These are phyloP conservation scores for Pharnaceum exiguum DNA, from an alignment of 148 eudicot species.

Conservation along the genomic window DNA sequence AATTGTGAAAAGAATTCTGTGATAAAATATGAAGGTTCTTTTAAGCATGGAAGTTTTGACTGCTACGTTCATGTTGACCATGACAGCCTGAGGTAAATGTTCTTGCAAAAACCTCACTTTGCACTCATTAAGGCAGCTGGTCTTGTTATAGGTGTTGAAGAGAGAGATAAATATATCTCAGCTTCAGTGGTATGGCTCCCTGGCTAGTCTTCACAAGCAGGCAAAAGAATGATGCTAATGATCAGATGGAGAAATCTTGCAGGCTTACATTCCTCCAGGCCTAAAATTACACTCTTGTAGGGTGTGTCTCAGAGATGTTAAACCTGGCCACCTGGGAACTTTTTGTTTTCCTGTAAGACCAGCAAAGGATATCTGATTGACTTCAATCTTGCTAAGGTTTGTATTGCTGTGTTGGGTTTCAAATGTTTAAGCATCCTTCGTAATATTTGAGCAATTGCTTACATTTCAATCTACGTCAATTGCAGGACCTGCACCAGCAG, in stretches of 20 bases:
- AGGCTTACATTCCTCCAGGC: background rate
- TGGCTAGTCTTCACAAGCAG: slow-evolving; percentile 84
- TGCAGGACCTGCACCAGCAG: slow-evolving; percentile 72
- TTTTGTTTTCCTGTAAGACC: slow-evolving; percentile 65
- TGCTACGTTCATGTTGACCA: slow-evolving; percentile 92
- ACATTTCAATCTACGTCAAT: slow-evolving; percentile 10
- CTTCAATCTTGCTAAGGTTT: slow-evolving; percentile 92
- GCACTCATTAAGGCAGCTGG: background rate
- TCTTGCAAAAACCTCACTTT: too few species aligned
- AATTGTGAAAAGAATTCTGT: slow-evolving; percentile 68
- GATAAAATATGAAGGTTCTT: slow-evolving; percentile 65
- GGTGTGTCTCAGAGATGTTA: slow-evolving; percentile 92
- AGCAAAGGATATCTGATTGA: slow-evolving; percentile 77
- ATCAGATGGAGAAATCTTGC: background rate
- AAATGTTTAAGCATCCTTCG: background rate
- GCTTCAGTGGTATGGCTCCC: slow-evolving; percentile 92
- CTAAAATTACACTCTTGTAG: slow-evolving; percentile 35
- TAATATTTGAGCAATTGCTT: background rate
- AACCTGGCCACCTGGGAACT: slow-evolving; percentile 99
- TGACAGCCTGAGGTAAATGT: slow-evolving; percentile 82
- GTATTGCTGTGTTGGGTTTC: slow-evolving; percentile 13
- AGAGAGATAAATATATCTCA: slow-evolving; percentile 57
- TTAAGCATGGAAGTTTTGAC: slow-evolving; percentile 59
- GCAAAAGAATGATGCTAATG: slow-evolving; percentile 29
- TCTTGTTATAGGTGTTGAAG: slow-evolving; percentile 52